Percentiles rank a stretch among this genome's conserved stretches.
phyloP scores from a whole-genome alignment of 2,329 filamentous ascomycete species.

The Byssoonygena ceratinophila region DNA sequence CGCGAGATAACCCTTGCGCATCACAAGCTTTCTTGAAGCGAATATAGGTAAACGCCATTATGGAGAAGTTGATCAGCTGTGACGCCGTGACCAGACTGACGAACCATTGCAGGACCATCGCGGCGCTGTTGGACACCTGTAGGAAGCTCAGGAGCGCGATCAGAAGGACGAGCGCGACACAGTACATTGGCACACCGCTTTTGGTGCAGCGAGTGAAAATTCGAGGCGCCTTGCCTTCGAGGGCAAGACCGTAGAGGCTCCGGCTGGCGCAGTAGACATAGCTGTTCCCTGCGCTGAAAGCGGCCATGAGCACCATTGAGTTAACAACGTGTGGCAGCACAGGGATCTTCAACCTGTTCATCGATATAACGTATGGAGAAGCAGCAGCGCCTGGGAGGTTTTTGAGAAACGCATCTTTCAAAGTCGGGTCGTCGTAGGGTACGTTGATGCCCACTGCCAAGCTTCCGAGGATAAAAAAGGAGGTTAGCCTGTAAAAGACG shows the following conservation, averaged over 20 bases:
- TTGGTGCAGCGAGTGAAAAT: slow-evolving; percentile 53
- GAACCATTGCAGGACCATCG: slow-evolving; percentile 54
- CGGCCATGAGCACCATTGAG: slow-evolving; percentile 57
- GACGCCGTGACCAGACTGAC: slow-evolving; percentile 36
- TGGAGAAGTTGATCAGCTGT: slow-evolving; percentile 39
- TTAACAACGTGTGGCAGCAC: slow-evolving; percentile 63
- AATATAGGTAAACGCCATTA: slow-evolving; percentile 39
- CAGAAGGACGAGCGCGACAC: slow-evolving; percentile 53
- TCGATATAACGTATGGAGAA: slow-evolving; percentile 58
- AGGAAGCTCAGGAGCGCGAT: slow-evolving; percentile 64
- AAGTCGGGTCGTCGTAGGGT: slow-evolving; percentile 54
- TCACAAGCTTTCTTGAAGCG: slow-evolving; percentile 37
- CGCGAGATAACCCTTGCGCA: slow-evolving; percentile 29
- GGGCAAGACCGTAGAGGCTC: slow-evolving; percentile 56
- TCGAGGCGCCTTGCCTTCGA: slow-evolving; percentile 59
- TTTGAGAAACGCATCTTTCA: slow-evolving; percentile 50
- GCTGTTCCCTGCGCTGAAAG: slow-evolving; percentile 59
- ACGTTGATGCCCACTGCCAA: slow-evolving; percentile 62
- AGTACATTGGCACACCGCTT: slow-evolving; percentile 62
- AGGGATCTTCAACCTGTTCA: slow-evolving; percentile 54
- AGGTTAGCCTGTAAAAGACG: slow-evolving; percentile 65
- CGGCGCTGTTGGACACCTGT: slow-evolving; percentile 54
- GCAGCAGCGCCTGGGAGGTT: slow-evolving; percentile 57
- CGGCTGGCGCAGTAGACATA: slow-evolving; percentile 59
- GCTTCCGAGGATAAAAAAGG: slow-evolving; percentile 65